Conservation (phyloP, 176 grass and related monocot genomes). For the Juncus effusus region DNA sequence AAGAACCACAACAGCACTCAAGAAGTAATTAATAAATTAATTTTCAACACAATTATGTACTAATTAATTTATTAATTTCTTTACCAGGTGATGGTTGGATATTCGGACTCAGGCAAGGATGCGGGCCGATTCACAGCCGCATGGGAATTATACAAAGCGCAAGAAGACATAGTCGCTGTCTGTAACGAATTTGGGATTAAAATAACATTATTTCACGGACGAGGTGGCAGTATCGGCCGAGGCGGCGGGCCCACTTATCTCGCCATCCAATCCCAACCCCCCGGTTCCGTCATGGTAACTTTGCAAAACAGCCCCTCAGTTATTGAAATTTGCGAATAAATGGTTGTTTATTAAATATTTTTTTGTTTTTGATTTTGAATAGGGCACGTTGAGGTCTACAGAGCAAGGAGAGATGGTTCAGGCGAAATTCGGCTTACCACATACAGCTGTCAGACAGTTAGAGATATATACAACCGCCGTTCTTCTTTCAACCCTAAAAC, state of each 20-base stretch:
- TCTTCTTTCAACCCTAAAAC: conserved; percentile 59
- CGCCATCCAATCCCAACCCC: conserved; percentile 89
- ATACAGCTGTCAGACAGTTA: conserved; percentile 76
- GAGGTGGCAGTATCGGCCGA: conserved; percentile 85
- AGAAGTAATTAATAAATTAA: conserved; percentile 48
- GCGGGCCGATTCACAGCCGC: conserved; percentile 84
- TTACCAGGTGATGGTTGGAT: conserved; percentile 88
- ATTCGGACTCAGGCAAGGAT: conserved; percentile 97
- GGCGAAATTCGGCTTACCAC: conserved; percentile 79
- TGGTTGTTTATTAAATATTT: not conserved
- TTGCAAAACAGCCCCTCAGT: not conserved
- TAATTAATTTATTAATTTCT: not conserved
- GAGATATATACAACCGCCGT: conserved; percentile 95
- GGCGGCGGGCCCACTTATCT: conserved; percentile 90
- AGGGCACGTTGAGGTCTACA: conserved; percentile 76
- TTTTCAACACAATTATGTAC: not conserved
- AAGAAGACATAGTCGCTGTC: conserved; percentile 69
- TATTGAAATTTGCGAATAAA: not conserved
- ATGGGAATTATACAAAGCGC: conserved; percentile 93
- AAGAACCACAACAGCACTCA: conserved; percentile 84
- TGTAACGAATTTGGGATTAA: conserved; percentile 90
- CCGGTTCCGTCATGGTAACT: conserved; percentile 78
- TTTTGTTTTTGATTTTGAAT: not conserved
- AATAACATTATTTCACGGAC: conserved; percentile 92
- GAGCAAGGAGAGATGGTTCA: conserved; percentile 99